Conservation (phyloP, 192 early-diverging fungal genomes). For the Physocladia obscura region DNA sequence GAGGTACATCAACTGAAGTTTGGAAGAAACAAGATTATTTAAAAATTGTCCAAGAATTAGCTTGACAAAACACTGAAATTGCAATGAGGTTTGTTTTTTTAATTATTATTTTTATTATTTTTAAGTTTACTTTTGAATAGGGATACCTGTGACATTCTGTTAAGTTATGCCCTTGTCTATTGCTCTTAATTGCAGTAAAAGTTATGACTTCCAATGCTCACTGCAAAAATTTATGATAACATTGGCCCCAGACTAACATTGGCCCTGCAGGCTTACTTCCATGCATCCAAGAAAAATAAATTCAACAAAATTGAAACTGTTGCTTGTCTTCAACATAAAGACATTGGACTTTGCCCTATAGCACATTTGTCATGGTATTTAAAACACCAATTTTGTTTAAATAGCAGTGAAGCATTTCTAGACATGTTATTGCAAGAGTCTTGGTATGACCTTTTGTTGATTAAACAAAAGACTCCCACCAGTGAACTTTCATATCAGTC, state of each 20-base stretch:
- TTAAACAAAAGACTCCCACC: background rate
- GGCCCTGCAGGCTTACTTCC: background rate
- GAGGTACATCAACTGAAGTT: background rate
- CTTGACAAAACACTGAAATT: background rate
- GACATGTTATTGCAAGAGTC: background rate
- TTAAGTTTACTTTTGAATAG: background rate
- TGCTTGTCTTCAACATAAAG: background rate
- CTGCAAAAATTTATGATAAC: background rate
- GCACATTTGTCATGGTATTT: background rate
- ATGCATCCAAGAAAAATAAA: background rate
- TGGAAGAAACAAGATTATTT: background rate
- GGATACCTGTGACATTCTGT: background rate
- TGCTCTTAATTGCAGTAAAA: background rate
- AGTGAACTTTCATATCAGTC: background rate
- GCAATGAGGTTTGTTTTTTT: background rate
- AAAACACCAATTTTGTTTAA: background rate
- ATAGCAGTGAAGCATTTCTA: background rate
- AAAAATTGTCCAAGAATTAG: background rate
- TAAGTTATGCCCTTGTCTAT: background rate
- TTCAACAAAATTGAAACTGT: constrained; percentile 9
- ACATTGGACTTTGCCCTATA: background rate
- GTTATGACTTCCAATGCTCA: background rate
- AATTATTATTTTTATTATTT: too few species aligned
- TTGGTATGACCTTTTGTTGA: background rate
- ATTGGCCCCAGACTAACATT: background rate